phyloP scores from a whole-genome alignment of 305 asterid species.

The Fraxinus latifolia region DNA sequence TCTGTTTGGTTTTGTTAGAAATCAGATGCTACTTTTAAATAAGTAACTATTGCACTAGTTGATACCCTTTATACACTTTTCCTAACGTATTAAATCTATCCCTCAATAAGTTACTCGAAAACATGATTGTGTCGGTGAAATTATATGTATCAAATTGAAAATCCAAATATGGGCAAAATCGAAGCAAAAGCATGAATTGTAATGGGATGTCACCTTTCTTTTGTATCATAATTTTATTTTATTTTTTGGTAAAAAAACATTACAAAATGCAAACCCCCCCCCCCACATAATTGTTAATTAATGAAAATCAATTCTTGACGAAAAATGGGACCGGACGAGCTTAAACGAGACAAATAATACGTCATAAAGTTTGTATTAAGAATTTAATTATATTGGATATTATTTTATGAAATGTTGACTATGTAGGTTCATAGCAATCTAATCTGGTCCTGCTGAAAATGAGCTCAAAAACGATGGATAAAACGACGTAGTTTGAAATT shows the following conservation, averaged over 20 bases:
- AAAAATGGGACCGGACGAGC: neutral
- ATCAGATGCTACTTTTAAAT: too few species aligned
- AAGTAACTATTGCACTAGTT: too few species aligned
- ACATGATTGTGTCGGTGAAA: neutral
- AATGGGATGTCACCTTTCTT: neutral
- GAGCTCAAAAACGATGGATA: neutral
- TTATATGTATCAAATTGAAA: neutral
- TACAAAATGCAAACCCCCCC: neutral
- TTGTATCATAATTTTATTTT: neutral
- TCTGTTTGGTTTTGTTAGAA: neutral
- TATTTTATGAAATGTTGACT: constrained; percentile 2
- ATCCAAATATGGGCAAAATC: neutral
- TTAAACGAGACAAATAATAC: neutral
- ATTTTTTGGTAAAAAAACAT: too few species aligned
- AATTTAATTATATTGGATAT: neutral
- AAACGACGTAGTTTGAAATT: neutral
- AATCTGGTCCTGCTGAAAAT: neutral
- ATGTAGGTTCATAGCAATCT: constrained; percentile 15
- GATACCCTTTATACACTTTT: too few species aligned
- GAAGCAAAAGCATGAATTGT: neutral
- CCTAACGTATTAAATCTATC: too few species aligned
- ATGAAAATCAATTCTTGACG: too few species aligned
- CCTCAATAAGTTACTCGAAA: neutral
- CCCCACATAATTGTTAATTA: neutral
- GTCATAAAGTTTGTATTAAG: neutral